Conservation (phyloP, 192 early-diverging fungal genomes). For the Rhizophagus sp. region DNA sequence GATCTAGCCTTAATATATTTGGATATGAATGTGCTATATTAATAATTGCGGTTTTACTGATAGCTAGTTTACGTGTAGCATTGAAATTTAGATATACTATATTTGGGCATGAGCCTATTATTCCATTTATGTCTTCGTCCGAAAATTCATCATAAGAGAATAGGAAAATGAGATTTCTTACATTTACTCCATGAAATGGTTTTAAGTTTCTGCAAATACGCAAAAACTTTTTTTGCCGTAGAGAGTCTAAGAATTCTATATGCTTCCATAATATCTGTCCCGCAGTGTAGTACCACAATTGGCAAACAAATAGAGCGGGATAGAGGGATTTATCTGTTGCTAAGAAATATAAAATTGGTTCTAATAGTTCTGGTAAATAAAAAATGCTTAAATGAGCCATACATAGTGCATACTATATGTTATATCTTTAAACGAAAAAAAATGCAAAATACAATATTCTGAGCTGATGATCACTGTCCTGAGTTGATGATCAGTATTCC, state of each 20-base stretch:
- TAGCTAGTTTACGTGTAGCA: neutral
- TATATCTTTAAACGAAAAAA: too few relatives aligned
- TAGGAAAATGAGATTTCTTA: neutral
- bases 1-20: neutral
- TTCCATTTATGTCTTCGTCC: neutral
- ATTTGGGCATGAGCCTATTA: slow-evolving; percentile 19
- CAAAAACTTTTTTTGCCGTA: too few relatives aligned
- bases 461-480: too few relatives aligned
- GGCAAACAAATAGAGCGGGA: too few relatives aligned
- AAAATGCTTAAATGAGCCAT: too few relatives aligned
- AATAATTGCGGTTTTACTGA: neutral
- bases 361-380: too few relatives aligned
- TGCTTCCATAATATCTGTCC: neutral
- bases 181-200: neutral
- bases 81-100: slow-evolving; percentile 13
- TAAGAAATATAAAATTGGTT: too few relatives aligned
- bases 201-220: neutral
- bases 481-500: too few relatives aligned
- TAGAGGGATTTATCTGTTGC: too few relatives aligned
- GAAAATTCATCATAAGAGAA: neutral
- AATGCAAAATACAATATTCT: too few relatives aligned
- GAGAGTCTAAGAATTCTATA: too few relatives aligned
- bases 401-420: too few relatives aligned
- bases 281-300: neutral
- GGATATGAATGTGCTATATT: neutral